phyloP scores from a whole-genome alignment of 345 rosid genomes.

The Populus pruinosa region DNA sequence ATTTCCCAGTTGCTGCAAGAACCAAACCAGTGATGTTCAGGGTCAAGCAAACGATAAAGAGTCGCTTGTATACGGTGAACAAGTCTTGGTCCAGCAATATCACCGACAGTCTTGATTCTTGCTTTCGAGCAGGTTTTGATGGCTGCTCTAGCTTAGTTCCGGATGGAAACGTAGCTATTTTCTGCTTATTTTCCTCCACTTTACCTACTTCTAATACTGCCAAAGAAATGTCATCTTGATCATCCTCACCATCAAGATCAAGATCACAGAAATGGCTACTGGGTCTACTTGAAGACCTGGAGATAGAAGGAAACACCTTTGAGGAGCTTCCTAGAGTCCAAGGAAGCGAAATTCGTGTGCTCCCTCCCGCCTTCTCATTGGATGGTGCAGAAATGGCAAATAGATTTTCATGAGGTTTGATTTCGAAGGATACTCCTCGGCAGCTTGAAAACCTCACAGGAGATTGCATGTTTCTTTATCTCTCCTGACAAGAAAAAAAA shows the following conservation, averaged over 20 bases:
- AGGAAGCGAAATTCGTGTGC: slow-evolving; percentile 31
- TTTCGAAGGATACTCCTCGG: slow-evolving; percentile 67
- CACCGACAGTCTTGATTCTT: slow-evolving; percentile 53
- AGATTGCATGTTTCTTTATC: slow-evolving; percentile 24
- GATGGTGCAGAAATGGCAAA: slow-evolving; percentile 30
- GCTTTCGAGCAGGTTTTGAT: slow-evolving; percentile 38
- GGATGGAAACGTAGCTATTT: slow-evolving; percentile 16
- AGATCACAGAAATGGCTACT: slow-evolving; percentile 80
- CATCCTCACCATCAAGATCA: slow-evolving; percentile 34
- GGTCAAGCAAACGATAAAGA: slow-evolving; percentile 43
- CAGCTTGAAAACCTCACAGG: slow-evolving; percentile 64
- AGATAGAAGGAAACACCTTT: slow-evolving; percentile 39
- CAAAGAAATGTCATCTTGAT: slow-evolving; percentile 3
- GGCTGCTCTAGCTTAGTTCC: slow-evolving; percentile 36
- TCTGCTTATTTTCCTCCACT: slow-evolving; percentile 11
- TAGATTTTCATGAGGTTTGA: slow-evolving; percentile 49
- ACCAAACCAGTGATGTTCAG: slow-evolving; percentile 50
- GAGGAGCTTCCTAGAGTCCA: slow-evolving; percentile 39
- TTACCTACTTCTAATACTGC: slow-evolving; percentile 42
- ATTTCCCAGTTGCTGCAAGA: slow-evolving; percentile 57
- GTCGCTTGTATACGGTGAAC: slow-evolving; percentile 74
- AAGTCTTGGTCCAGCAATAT: slow-evolving; percentile 81
- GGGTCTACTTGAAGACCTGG: slow-evolving; percentile 42
- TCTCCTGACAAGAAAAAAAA: background rate
- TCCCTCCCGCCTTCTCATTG: background rate